phyloP scores from a whole-genome alignment of 2,329 filamentous ascomycete genomes.

The Talaromyces sp. region DNA sequence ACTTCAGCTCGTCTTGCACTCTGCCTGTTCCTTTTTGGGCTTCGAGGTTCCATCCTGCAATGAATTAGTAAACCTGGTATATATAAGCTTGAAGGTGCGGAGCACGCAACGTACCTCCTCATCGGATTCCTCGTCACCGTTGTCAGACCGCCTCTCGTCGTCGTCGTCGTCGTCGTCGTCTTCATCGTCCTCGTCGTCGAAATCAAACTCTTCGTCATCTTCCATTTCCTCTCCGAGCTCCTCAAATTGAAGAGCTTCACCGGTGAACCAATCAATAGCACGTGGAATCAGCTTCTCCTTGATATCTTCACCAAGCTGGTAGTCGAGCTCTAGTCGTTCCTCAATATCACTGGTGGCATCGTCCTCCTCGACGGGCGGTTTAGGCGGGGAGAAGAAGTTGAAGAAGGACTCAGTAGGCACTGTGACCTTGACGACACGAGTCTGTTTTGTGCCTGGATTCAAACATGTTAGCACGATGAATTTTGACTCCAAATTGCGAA shows the following conservation, averaged over 20 bases:
- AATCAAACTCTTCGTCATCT: constrained; percentile 80
- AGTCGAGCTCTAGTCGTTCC: constrained; percentile 95
- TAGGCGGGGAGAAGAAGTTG: constrained; percentile 98
- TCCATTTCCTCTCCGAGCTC: constrained; percentile 84
- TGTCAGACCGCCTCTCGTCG: constrained; percentile 68
- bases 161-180: constrained; percentile 82
- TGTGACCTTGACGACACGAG: constrained; percentile 97
- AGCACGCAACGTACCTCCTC: constrained; percentile 43
- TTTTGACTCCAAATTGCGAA: not conserved
- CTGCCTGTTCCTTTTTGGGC: constrained; percentile 89
- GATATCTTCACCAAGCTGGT: constrained; percentile 97
- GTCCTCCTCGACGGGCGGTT: constrained; percentile 70
- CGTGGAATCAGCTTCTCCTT: constrained; percentile 99
- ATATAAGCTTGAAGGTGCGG: not conserved
- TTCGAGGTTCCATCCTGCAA: constrained; percentile 79
- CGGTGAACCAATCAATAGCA: constrained; percentile 99
- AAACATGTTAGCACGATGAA: constrained; percentile 17
- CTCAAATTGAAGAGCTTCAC: constrained; percentile 94
- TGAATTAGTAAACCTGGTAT: constrained; percentile 22
- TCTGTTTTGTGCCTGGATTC: constrained; percentile 88
- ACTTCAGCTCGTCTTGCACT: constrained; percentile 90
- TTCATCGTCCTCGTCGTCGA: constrained; percentile 89
- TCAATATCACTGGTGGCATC: constrained; percentile 84
- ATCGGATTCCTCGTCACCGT: constrained; percentile 62
- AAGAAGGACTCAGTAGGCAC: constrained; percentile 98